These are phyloP conservation scores for Melampsora americana DNA, from an alignment of 1,284 basidiomycete genomes.

Conservation along the genomic window DNA sequence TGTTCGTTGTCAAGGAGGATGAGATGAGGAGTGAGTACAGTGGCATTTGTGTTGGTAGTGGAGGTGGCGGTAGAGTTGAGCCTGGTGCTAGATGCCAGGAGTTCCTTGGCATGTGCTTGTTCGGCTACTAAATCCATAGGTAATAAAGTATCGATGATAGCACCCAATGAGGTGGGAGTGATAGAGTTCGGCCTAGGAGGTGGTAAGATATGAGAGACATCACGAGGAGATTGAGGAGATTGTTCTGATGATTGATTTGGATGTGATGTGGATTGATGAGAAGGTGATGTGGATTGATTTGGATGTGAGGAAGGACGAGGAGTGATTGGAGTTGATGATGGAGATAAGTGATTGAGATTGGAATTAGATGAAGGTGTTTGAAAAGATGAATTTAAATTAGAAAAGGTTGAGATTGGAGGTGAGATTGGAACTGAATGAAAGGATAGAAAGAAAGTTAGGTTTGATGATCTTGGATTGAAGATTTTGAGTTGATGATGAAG, in stretches of 20 bases:
- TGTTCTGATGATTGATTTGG: background rate
- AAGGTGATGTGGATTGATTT: background rate
- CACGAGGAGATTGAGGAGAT: background rate
- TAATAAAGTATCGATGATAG: background rate
- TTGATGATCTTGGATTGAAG: no score
- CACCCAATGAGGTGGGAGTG: background rate
- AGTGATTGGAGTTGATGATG: background rate
- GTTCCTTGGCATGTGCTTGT: background rate
- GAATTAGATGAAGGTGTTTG: background rate
- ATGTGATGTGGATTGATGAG: no score
- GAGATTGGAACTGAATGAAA: background rate
- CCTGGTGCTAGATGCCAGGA: background rate
- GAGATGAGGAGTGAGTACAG: background rate
- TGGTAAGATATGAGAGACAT: background rate
- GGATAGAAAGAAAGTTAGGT: background rate
- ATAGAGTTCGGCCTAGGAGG: constrained; percentile 7
- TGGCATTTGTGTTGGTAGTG: no score
- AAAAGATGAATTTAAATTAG: background rate
- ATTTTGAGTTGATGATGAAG: background rate
- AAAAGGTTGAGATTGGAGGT: background rate
- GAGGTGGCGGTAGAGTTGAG: background rate
- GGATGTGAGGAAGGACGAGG: background rate
- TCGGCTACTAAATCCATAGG: background rate
- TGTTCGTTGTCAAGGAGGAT: background rate
- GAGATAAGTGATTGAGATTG: background rate